A percentile compares a stretch with the other conserved stretches of the same genome.
Conservation (phyloP, 306 rosid species). For the Rosa chinensis region DNA sequence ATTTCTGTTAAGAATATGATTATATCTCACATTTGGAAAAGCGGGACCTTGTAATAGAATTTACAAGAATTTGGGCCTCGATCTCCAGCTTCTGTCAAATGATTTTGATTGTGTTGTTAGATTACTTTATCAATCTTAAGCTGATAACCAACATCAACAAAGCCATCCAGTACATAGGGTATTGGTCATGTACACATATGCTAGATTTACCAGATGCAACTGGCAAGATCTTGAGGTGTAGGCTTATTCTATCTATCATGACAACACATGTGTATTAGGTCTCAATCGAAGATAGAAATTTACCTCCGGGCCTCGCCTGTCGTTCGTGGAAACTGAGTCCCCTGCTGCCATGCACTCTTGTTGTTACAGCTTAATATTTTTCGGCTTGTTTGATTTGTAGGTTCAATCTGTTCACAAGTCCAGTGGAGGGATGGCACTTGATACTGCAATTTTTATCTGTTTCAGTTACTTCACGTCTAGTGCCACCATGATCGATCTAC, state of each 20-base stretch:
- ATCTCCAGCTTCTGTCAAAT: too few species aligned
- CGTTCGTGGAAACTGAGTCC: background rate
- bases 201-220: background rate
- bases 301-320: background rate
- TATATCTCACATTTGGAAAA: too few species aligned
- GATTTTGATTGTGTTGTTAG: too few species aligned
- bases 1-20: too few species aligned
- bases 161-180: too few species aligned
- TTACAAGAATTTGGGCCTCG: too few species aligned
- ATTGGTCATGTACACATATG: too few species aligned
- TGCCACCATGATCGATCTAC: conserved; percentile 40
- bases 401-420: conserved; percentile 66
- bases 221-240: background rate
- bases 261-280: too few species aligned
- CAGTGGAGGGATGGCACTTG: conserved; percentile 54
- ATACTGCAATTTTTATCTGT: conserved; percentile 34
- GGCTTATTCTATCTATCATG: too few species aligned
- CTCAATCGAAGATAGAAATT: background rate
- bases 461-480: conserved; percentile 43
- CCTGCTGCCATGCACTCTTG: background rate
- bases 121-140: too few species aligned
- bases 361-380: background rate
- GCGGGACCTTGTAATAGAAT: too few species aligned
- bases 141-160: too few species aligned
- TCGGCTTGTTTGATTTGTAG: conserved; percentile 30